Conservation (phyloP, 352 stramenopile species). For the Phytophthora tubulina region DNA sequence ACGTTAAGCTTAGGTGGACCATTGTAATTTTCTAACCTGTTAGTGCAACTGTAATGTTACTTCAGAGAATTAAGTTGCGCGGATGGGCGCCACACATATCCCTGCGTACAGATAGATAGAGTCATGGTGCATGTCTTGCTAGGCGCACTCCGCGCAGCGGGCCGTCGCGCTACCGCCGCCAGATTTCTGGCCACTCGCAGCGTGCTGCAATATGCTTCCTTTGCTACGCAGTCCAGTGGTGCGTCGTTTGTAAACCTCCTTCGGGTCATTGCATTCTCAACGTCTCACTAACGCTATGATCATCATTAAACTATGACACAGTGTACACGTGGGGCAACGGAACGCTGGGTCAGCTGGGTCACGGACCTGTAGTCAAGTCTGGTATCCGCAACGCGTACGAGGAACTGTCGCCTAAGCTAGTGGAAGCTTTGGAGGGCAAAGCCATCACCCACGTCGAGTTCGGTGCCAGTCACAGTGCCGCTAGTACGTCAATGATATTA, state of each 20-base stretch:
- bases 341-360: conserved; percentile 85
- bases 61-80: neutral
- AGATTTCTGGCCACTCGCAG: conserved; percentile 32
- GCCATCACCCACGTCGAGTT: conserved; percentile 77
- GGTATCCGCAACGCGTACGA: conserved; percentile 90
- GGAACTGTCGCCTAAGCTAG: conserved; percentile 75
- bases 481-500: conserved; percentile 58
- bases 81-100: conserved; percentile 32
- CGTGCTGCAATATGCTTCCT: conserved; percentile 34
- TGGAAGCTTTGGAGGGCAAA: conserved; percentile 77
- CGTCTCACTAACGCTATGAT: neutral
- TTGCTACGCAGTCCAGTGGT: conserved; percentile 79
- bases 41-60: neutral
- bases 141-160: conserved; percentile 48
- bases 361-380: conserved; percentile 81
- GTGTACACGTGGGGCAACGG: conserved; percentile 90
- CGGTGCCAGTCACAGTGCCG: conserved; percentile 80
- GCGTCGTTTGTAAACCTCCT: conserved; percentile 3
- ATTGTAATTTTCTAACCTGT: too few relatives aligned
- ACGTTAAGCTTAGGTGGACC: too few relatives aligned
- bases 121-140: conserved; percentile 64
- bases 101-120: conserved; percentile 13
- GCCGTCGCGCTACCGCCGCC: conserved; percentile 24
- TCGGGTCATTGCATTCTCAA: too few relatives aligned
- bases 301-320: conserved; percentile 23